These are phyloP conservation scores for Linnemannia elongata DNA, from an alignment of 192 early-diverging fungal species.

Conservation along the genomic window DNA sequence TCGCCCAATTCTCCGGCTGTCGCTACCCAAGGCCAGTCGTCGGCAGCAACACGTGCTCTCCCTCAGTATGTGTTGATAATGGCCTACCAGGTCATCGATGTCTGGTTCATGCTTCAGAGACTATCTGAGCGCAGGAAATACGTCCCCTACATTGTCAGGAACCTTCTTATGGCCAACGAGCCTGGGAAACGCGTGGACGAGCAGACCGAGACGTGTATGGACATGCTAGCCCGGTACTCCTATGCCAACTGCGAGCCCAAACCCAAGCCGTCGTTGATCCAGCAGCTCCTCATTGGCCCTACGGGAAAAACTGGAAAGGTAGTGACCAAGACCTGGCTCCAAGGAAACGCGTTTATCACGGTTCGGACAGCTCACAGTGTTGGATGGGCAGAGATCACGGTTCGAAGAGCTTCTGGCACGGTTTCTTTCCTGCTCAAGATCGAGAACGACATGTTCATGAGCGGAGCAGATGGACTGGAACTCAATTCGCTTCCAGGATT, in stretches of 20 bases:
- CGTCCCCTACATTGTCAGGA: conserved; percentile 85
- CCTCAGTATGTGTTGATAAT: conserved; percentile 88
- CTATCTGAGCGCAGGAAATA: conserved; percentile 81
- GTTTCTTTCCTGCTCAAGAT: conserved; percentile 76
- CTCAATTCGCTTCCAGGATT: conserved; percentile 63
- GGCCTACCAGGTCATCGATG: conserved; percentile 92
- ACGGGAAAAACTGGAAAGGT: conserved; percentile 61
- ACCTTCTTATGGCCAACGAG: conserved; percentile 76
- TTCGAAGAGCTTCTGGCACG: conserved; percentile 87
- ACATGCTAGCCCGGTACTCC: conserved; percentile 91
- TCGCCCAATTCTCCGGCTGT: conserved; percentile 23
- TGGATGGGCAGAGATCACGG: conserved; percentile 85
- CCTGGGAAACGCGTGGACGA: conserved; percentile 77
- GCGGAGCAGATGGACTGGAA: conserved; percentile 62
- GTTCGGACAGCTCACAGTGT: conserved; percentile 73
- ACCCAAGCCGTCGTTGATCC: conserved; percentile 66
- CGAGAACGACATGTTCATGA: conserved; percentile 72
- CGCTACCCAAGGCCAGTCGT: conserved; percentile 1
- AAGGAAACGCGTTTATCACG: conserved; percentile 89
- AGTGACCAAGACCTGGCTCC: conserved; percentile 81
- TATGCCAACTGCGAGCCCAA: conserved; percentile 79
- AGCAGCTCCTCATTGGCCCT: conserved; percentile 65
- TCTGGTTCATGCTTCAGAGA: conserved; percentile 90
- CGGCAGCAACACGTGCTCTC: conserved; percentile 63
- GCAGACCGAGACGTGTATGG: conserved; percentile 92